Conservation (phyloP, 2,329 filamentous ascomycete genomes). For the Aspergillus pseudoglaucus region DNA sequence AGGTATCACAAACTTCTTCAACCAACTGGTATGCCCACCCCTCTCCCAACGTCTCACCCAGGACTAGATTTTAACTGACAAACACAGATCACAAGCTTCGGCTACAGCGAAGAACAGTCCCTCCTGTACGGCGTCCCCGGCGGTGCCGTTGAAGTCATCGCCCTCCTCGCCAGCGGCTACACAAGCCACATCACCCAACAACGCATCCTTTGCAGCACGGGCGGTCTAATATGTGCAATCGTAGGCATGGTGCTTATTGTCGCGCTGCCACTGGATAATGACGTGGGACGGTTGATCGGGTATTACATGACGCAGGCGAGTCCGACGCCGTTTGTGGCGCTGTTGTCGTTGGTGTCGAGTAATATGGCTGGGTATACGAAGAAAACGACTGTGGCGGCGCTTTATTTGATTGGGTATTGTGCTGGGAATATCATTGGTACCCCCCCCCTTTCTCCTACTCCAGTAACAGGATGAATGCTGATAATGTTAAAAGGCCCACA, state of each 20-base stretch:
- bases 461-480: not conserved
- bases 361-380: constrained; percentile 54
- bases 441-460: not conserved
- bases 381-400: constrained; percentile 47
- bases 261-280: constrained; percentile 53
- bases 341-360: constrained; percentile 57
- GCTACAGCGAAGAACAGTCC: constrained; percentile 57
- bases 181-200: constrained; percentile 52
- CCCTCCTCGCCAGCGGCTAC: constrained; percentile 50
- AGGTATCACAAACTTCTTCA: constrained; percentile 57
- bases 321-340: constrained; percentile 57
- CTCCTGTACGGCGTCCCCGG: constrained; percentile 60
- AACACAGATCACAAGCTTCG: constrained; percentile 52
- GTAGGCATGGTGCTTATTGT: constrained; percentile 60
- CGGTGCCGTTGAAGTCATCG: constrained; percentile 58
- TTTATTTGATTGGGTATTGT: constrained; percentile 44
- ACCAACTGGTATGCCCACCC: constrained; percentile 38
- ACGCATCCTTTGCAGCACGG: constrained; percentile 51
- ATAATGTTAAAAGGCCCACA: constrained; percentile 41
- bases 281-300: constrained; percentile 53
- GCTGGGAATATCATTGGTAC: constrained; percentile 52
- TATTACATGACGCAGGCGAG: constrained; percentile 60
- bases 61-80: not conserved
- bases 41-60: not conserved
- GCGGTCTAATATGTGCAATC: constrained; percentile 48